Evolutionary conservation across 2,329 filamentous ascomycete species (phyloP).

Genomic region (Bipolaris victoriae): DNA sequence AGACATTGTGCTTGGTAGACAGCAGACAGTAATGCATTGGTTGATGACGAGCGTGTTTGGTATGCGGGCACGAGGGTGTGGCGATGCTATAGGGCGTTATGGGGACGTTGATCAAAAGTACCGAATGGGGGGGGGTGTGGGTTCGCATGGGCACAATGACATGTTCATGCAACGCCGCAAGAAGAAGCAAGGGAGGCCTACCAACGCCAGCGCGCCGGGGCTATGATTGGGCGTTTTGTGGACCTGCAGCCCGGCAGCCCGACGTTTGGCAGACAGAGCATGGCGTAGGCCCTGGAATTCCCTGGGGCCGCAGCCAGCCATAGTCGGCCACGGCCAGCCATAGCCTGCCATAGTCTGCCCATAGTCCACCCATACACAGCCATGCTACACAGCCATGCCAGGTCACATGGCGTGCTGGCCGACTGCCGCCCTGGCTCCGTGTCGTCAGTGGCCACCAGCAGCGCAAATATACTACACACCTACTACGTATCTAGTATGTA

Average conservation of each 20-base stretch:
- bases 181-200: not conserved
- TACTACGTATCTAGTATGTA: too few species aligned
- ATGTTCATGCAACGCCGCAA: conserved; percentile 7
- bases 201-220: not conserved
- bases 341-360: too few species aligned
- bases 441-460: too few species aligned
- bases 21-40: conserved; percentile 30
- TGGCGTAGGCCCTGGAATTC: too few species aligned
- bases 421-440: too few species aligned
- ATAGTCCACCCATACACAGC: too few species aligned
- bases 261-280: conserved; percentile 7
- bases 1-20: conserved; percentile 17
- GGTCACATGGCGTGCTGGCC: too few species aligned
- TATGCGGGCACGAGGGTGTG: conserved; percentile 8
- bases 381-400: too few species aligned
- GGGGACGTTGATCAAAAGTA: conserved; percentile 1
- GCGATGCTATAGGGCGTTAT: not conserved
- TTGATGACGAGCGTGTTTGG: conserved; percentile 10
- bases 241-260: conserved; percentile 10
- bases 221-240: conserved; percentile 9
- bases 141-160: conserved; percentile 13
- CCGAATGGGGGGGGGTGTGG: not conserved
- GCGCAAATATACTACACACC: too few species aligned
- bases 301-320: too few species aligned
- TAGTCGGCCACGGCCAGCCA: too few species aligned